These are phyloP conservation scores for Hemisphaericaspora xylofermentans DNA, from an alignment of 1,139 yeast genomes.

Conservation along the genomic window DNA sequence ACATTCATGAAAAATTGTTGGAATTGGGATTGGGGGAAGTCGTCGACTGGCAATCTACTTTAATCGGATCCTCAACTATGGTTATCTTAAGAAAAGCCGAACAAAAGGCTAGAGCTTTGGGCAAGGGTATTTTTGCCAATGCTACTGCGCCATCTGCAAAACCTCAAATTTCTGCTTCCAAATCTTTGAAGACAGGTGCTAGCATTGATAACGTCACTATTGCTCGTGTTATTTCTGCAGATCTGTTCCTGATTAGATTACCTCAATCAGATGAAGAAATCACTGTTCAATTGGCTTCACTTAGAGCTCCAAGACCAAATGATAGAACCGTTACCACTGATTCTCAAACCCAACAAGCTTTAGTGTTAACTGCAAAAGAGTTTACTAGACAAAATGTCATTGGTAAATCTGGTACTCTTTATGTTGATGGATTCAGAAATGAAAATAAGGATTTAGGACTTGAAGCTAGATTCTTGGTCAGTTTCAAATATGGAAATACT, in stretches of 20 bases:
- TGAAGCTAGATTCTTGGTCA: constrained; percentile 67
- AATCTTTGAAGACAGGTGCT: constrained; percentile 42
- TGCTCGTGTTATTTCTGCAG: constrained; percentile 64
- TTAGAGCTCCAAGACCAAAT: constrained; percentile 67
- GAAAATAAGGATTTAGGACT: constrained; percentile 56
- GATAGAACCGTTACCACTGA: constrained; percentile 54
- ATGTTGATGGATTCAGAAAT: constrained; percentile 65
- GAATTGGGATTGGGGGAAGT: constrained; percentile 72
- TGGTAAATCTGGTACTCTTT: constrained; percentile 64
- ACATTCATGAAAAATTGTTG: constrained; percentile 64
- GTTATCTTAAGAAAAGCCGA: constrained; percentile 62
- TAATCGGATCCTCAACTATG: constrained; percentile 69
- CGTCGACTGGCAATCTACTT: constrained; percentile 80
- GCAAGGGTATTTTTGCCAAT: constrained; percentile 61
- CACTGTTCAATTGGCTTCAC: constrained; percentile 71
- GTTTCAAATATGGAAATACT: constrained; percentile 47
- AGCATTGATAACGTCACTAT: constrained; percentile 54
- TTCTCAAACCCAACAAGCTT: constrained; percentile 40
- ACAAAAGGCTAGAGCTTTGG: constrained; percentile 60
- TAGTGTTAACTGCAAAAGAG: constrained; percentile 67
- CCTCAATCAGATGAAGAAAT: constrained; percentile 47
- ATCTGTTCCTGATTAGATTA: constrained; percentile 57
- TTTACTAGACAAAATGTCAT: constrained; percentile 66
- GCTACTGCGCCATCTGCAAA: constrained; percentile 22
- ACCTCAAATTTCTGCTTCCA: constrained; percentile 16